Evolutionary conservation across 345 rosid genomes (phyloP).

Genomic region (Triadica sebifera): DNA sequence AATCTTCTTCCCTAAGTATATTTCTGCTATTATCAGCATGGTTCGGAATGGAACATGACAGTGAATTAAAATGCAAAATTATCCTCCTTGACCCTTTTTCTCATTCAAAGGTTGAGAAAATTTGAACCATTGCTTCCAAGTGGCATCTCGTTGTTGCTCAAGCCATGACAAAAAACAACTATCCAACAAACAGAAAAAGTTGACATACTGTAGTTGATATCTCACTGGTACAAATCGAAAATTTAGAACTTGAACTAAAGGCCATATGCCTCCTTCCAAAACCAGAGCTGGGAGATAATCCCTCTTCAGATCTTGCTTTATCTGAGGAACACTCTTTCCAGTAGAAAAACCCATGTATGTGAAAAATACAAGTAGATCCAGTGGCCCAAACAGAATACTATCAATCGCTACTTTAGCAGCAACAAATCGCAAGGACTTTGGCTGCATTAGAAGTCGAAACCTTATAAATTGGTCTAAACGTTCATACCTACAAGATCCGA

Average conservation of each 20-base stretch:
- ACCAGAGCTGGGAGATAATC: conserved; percentile 35
- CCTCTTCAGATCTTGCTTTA: conserved; percentile 34
- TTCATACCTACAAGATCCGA: conserved; percentile 34
- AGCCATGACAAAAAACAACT: conserved; percentile 46
- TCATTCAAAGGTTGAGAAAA: conserved; percentile 24
- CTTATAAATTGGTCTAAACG: conserved; percentile 31
- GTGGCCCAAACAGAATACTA: conserved; percentile 36
- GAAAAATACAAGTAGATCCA: conserved; percentile 38
- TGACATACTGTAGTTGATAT: conserved; percentile 41
- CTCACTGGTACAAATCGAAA: conserved; percentile 40
- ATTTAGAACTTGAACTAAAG: conserved; percentile 34
- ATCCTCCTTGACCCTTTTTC: conserved; percentile 22
- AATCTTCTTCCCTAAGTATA: neutral
- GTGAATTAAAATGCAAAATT: conserved; percentile 16
- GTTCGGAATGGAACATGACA: neutral
- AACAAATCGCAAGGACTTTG: conserved; percentile 35
- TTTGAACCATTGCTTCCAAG: conserved; percentile 40
- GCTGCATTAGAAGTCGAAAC: conserved; percentile 28
- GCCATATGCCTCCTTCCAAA: conserved; percentile 39
- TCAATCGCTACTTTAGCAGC: conserved; percentile 38
- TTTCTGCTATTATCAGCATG: neutral
- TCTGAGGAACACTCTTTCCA: conserved; percentile 37
- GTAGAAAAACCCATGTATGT: conserved; percentile 39
- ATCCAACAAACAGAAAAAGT: conserved; percentile 44
- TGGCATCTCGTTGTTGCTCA: conserved; percentile 44